A percentile compares a stretch with the other conserved stretches of the same genome.
These are phyloP conservation scores for Hebeloma cylindrosporum DNA, from an alignment of 768 basidiomycete species.

Conservation along the genomic window DNA sequence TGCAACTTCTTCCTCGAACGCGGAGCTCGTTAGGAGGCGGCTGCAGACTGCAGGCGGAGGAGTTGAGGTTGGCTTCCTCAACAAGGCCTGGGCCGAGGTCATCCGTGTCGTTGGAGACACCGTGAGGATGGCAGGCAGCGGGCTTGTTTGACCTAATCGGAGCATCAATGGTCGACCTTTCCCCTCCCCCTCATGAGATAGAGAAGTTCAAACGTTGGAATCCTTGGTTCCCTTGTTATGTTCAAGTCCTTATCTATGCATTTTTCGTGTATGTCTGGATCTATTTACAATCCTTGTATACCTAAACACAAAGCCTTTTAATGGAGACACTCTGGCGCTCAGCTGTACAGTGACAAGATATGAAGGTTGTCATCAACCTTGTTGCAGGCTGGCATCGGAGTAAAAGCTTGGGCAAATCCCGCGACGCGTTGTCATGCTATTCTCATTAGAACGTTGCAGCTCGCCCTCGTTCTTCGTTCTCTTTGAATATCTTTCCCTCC, in stretches of 20 bases:
- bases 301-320: background rate
- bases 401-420: no score
- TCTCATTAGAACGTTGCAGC: no score
- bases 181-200: no score
- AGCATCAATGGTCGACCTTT: background rate
- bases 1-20: conserved; percentile 34
- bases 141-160: conserved; percentile 28
- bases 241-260: background rate
- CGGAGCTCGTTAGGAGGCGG: conserved; percentile 57
- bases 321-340: no score
- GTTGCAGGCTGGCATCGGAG: no score
- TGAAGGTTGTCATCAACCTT: no score
- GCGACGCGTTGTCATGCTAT: no score
- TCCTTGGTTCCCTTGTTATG: background rate
- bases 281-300: conserved; percentile 8
- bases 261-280: conserved; percentile 4
- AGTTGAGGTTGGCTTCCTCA: conserved; percentile 34
- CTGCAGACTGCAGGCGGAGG: conserved; percentile 44
- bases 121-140: conserved; percentile 74
- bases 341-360: no score
- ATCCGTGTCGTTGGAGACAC: conserved; percentile 61
- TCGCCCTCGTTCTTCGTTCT: no score
- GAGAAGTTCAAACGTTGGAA: no score
- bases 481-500: no score
- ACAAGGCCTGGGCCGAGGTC: conserved; percentile 50